These are phyloP conservation scores for Phytophthora pistaciae DNA, from an alignment of 352 stramenopile genomes.

Conservation along the genomic window DNA sequence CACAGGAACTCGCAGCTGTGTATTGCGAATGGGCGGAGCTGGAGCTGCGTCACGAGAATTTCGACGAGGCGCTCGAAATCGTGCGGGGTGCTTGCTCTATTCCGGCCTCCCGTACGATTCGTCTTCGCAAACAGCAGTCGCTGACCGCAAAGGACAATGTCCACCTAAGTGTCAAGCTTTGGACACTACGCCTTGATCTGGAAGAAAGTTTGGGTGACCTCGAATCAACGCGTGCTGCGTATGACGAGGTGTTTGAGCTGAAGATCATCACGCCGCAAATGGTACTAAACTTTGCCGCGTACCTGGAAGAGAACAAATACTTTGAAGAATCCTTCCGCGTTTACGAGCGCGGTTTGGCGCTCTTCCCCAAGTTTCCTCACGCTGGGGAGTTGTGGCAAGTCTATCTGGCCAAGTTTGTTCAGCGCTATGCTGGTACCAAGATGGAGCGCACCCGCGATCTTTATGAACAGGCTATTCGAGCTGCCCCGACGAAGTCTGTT, in stretches of 20 bases:
- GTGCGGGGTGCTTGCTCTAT: constrained; percentile 84
- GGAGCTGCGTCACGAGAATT: constrained; percentile 96
- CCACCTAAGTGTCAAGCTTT: constrained; percentile 94
- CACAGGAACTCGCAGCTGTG: constrained; percentile 95
- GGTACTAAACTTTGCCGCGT: constrained; percentile 97
- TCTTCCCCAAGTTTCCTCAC: constrained; percentile 96
- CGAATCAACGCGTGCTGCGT: constrained; percentile 94
- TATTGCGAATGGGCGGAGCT: constrained; percentile 97
- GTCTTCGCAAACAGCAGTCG: constrained; percentile 61
- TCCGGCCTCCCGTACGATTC: constrained; percentile 55
- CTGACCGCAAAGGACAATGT: constrained; percentile 82
- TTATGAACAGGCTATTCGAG: constrained; percentile 94
- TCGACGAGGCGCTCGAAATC: constrained; percentile 93
- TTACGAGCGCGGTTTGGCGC: constrained; percentile 90
- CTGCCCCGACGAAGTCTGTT: constrained; percentile 89
- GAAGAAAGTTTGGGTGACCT: constrained; percentile 98
- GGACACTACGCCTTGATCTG: constrained; percentile 97
- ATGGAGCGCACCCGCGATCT: constrained; percentile 97
- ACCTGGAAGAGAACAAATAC: constrained; percentile 98
- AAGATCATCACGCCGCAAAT: constrained; percentile 97
- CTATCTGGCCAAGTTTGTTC: constrained; percentile 97
- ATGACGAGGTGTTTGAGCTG: constrained; percentile 96
- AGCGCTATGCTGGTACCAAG: constrained; percentile 96
- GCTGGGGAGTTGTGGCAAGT: constrained; percentile 95
- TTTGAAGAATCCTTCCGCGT: constrained; percentile 97